Evolutionary conservation across 305 asterid genomes (phyloP).

Genomic region (Ruellia speciosa): DNA sequence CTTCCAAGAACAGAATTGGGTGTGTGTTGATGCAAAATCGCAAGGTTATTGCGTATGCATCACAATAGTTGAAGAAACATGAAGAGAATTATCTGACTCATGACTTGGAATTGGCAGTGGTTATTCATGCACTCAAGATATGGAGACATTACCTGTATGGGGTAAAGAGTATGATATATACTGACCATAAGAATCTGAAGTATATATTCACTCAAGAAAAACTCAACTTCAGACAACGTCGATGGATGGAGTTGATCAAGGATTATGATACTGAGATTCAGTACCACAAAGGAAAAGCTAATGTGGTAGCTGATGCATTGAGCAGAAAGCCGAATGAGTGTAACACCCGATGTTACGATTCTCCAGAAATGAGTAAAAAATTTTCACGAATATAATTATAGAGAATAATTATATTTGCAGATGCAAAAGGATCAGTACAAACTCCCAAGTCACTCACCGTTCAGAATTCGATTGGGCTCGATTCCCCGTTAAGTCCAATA

Average conservation of each 20-base stretch:
- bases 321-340: neutral
- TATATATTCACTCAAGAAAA: neutral
- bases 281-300: neutral
- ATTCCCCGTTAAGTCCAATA: too few species aligned
- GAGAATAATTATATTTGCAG: too few species aligned
- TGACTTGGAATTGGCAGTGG: neutral
- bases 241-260: neutral
- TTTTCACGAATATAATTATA: too few species aligned
- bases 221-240: neutral
- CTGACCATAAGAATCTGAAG: neutral
- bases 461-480: too few species aligned
- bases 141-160: conserved; percentile 2
- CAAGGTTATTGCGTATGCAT: neutral
- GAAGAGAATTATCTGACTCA: neutral
- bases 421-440: too few species aligned
- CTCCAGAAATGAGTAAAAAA: too few species aligned
- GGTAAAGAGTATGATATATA: neutral
- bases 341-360: too few species aligned
- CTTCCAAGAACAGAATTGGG: neutral
- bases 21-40: neutral
- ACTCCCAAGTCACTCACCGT: too few species aligned
- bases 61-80: neutral
- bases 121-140: neutral
- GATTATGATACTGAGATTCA: neutral
- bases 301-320: neutral